Percentiles rank a stretch among this genome's conserved stretches.
These are phyloP conservation scores for Chalciporus pseudorubinellus DNA, from an alignment of 768 basidiomycete genomes.

Conservation along the genomic window DNA sequence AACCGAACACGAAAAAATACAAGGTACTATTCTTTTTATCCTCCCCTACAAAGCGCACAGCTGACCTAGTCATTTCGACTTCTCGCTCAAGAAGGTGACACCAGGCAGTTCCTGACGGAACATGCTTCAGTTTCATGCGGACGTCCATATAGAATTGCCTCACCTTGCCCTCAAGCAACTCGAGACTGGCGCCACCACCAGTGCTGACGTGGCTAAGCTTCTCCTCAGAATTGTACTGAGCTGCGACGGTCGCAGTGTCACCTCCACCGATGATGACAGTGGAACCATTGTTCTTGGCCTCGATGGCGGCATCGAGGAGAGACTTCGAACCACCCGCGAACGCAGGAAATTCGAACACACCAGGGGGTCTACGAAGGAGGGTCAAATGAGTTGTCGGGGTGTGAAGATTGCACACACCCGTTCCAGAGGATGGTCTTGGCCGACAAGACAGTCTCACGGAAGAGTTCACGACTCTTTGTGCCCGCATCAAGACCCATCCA, in stretches of 20 bases:
- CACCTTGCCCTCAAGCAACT: constrained; percentile 98
- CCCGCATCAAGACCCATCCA: constrained; percentile 97
- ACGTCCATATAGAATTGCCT: constrained; percentile 11
- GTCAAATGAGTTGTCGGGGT: not conserved
- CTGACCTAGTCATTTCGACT: constrained; percentile 34
- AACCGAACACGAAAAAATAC: constrained; percentile 9
- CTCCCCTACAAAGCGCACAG: constrained; percentile 10
- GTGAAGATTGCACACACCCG: constrained; percentile 49
- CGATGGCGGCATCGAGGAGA: constrained; percentile 81
- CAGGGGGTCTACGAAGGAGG: constrained; percentile 68
- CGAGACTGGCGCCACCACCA: constrained; percentile 90
- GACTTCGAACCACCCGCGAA: constrained; percentile 85
- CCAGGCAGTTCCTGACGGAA: constrained; percentile 72
- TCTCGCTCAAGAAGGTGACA: constrained; percentile 87
- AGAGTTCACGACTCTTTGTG: constrained; percentile 77
- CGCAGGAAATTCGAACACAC: constrained; percentile 94
- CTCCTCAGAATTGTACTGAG: constrained; percentile 80
- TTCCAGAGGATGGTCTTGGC: constrained; percentile 98
- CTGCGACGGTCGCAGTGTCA: constrained; percentile 94
- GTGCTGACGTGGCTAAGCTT: constrained; percentile 96
- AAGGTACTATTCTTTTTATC: constrained; percentile 1
- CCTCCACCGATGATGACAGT: constrained; percentile 96
- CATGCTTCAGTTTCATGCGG: constrained; percentile 13
- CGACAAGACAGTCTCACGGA: constrained; percentile 74
- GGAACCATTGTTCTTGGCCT: constrained; percentile 81